These are phyloP conservation scores for Aspergillus caelatus DNA, from an alignment of 2,329 filamentous ascomycete genomes.

Conservation along the genomic window DNA sequence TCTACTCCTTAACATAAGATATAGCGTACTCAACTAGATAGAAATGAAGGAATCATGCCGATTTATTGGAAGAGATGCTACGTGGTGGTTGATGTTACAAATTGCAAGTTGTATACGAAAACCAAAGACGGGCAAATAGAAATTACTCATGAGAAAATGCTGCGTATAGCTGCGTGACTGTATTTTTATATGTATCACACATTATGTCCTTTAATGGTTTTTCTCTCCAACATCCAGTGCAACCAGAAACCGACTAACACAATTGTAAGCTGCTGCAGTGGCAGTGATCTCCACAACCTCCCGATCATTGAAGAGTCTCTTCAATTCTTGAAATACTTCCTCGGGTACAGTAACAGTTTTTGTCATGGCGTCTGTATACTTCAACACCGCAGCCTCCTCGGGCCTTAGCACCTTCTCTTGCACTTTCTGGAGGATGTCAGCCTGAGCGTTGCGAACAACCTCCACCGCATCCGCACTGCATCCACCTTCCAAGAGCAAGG, in stretches of 20 bases:
- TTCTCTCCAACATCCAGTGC: slow-evolving; percentile 67
- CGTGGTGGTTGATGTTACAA: neutral
- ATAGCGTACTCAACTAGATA: neutral
- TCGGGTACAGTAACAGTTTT: slow-evolving; percentile 70
- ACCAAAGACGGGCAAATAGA: neutral
- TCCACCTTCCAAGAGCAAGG: slow-evolving; percentile 65
- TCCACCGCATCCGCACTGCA: slow-evolving; percentile 53
- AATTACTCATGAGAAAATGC: neutral
- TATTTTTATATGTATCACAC: neutral
- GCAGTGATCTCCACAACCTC: slow-evolving; percentile 82
- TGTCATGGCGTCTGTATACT: slow-evolving; percentile 85
- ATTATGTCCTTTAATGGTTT: slow-evolving; percentile 28
- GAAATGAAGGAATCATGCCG: neutral
- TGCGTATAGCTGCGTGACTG: neutral
- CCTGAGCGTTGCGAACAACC: slow-evolving; percentile 35
- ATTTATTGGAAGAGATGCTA: neutral
- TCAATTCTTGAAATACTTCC: slow-evolving; percentile 66
- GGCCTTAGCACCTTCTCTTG: slow-evolving; percentile 50
- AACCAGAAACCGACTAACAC: slow-evolving; percentile 80
- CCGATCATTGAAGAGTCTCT: slow-evolving; percentile 64
- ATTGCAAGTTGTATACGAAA: neutral
- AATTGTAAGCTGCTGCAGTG: slow-evolving; percentile 80
- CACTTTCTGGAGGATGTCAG: slow-evolving; percentile 28
- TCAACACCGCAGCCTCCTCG: slow-evolving; percentile 68
- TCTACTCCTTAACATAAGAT: neutral